Conservation (phyloP, 2,329 filamentous ascomycete species). For the Simplicillium aogashimaense region DNA sequence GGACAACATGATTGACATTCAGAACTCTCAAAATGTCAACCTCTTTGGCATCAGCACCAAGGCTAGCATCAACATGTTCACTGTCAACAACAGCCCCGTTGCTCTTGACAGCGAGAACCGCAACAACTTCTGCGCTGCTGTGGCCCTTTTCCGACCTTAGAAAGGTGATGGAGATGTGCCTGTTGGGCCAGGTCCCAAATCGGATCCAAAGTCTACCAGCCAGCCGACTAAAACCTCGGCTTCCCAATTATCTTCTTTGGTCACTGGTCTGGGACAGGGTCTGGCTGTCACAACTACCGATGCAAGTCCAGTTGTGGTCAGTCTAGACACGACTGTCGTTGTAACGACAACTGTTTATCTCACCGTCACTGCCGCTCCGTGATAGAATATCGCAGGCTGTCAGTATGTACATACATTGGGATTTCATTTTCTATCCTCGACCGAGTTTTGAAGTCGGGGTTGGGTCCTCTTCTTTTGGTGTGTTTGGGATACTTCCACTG, state of each 20-base stretch:
- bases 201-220: slow-evolving; percentile 1
- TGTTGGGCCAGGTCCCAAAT: slow-evolving; percentile 1
- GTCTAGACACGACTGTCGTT: slow-evolving; percentile 8
- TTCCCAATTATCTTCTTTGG: neutral
- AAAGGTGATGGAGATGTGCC: neutral
- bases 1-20: slow-evolving; percentile 65
- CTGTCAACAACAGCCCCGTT: slow-evolving; percentile 42
- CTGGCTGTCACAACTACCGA: no score
- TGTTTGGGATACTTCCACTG: neutral
- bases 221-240: neutral
- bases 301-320: neutral
- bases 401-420: slow-evolving; percentile 9
- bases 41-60: slow-evolving; percentile 67
- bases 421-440: no score
- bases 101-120: slow-evolving; percentile 52
- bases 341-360: slow-evolving; percentile 12
- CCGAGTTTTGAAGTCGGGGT: neutral
- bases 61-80: slow-evolving; percentile 65
- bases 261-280: neutral
- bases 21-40: slow-evolving; percentile 50
- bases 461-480: neutral
- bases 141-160: slow-evolving; percentile 37
- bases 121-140: slow-evolving; percentile 54
- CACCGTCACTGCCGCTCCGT: slow-evolving; percentile 4
- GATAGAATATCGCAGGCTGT: slow-evolving; percentile 3